Evolutionary conservation across 179 eudicot species (phyloP).

Genomic region (Corrigiola litoralis): DNA sequence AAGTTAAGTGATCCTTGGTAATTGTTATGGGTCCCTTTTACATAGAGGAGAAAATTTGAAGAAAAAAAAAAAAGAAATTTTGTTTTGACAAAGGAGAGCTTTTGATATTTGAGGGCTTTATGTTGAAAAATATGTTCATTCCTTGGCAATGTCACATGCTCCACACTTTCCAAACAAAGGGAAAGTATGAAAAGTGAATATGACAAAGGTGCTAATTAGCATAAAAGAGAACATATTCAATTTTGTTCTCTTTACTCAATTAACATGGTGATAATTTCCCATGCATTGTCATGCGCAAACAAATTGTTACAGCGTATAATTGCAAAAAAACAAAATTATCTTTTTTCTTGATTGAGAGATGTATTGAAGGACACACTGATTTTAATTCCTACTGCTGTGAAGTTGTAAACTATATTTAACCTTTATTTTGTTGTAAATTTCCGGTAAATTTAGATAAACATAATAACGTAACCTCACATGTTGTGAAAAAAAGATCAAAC

Average conservation of each 20-base stretch:
- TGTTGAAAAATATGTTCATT: conserved; percentile 30
- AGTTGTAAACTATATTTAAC: no score
- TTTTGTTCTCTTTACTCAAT: conserved; percentile 16
- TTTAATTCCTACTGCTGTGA: no score
- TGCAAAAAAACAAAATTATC: no score
- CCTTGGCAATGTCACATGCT: conserved; percentile 45
- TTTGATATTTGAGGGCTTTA: background rate
- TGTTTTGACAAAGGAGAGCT: conserved; percentile 3
- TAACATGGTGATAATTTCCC: conserved; percentile 5
- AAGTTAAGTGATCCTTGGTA: conserved; percentile 32
- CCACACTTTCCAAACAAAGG: conserved; percentile 42
- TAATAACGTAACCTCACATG: no score
- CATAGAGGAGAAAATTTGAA: background rate
- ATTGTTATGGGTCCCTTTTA: conserved; percentile 32
- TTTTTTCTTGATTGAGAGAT: no score
- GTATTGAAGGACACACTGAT: no score
- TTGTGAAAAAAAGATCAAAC: no score
- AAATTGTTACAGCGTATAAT: no score
- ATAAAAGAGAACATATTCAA: conserved; percentile 24
- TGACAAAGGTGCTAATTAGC: conserved; percentile 33
- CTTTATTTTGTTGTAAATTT: no score
- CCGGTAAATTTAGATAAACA: no score
- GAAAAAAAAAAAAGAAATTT: background rate
- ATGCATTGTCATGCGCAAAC: background rate
- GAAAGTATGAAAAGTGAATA: conserved; percentile 29